These are phyloP conservation scores for Ettlia oleoabundans DNA, from an alignment of 139 green algal species.

Conservation along the genomic window DNA sequence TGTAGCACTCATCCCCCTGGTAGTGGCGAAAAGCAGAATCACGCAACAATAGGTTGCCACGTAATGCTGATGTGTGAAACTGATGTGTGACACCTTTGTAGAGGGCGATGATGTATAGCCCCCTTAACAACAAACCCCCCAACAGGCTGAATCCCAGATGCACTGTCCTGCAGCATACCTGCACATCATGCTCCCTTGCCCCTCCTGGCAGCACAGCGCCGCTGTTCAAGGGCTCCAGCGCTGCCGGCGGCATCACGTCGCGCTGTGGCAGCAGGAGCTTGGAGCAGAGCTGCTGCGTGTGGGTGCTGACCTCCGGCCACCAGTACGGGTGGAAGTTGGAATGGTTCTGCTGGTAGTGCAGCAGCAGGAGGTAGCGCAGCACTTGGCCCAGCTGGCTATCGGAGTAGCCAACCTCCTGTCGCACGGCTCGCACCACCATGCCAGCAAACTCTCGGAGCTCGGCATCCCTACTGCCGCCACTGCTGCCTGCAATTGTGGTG, in stretches of 20 bases:
- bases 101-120: too few relatives aligned
- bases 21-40: too few relatives aligned
- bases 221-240: background rate
- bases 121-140: background rate
- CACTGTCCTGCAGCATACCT: background rate
- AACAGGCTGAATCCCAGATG: background rate
- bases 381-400: background rate
- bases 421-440: background rate
- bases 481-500: too few relatives aligned
- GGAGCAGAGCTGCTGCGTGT: background rate
- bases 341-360: conserved; percentile 21
- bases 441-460: background rate
- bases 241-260: conserved; percentile 2
- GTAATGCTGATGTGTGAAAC: too few relatives aligned
- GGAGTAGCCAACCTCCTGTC: background rate
- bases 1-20: too few relatives aligned
- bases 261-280: conserved; percentile 11
- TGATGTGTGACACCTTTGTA: too few relatives aligned
- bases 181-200: conserved; percentile 13
- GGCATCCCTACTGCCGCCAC: too few relatives aligned
- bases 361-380: conserved; percentile 35
- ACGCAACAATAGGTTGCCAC: too few relatives aligned
- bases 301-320: conserved; percentile 1
- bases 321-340: conserved; percentile 20
- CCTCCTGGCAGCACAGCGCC: background rate